Evolutionary conservation across 805 yeast genomes (phyloP), one percentile per base, ranked within the genome.

Genomic region (Yarrowia sp.): DNA sequence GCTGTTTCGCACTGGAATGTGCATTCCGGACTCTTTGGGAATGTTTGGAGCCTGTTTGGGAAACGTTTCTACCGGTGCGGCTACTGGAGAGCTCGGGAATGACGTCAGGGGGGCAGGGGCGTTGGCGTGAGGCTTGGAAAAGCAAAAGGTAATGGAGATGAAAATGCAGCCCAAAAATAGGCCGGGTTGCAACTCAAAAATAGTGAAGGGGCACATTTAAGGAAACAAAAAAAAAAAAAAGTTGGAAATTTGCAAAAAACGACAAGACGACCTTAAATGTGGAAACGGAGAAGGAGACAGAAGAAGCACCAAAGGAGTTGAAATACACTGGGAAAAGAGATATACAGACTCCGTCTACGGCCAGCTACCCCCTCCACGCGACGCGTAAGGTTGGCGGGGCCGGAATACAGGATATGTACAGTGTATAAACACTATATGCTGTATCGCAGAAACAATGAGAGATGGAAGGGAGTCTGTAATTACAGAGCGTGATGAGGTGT

Each of bases 361-460:
- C 56, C 17, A 9, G 38, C 40, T 36, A 24, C 30, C 30, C 30
- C 30, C 44, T 8, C 14, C 20, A 55, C 61, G 61, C 61, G 61
- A 58, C 64, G 64, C 64, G 64, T 58, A 58, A 42, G 49, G 49
- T 58, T 58, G 64, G 64, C 61, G 46, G 61, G 60, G 60, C 64
- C 7, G 19, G 46, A 40, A 39, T 39, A 39, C 63, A 30, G 13
- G 63, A 39, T 55, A 55, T 55, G 47, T 58, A 58, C 64, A 58
- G 64, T 58, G 64, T 58, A 9, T 12, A 39, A 55, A 55, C 61
- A 55, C 46, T 38, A 53, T 53, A 53, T 38, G 44, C 44, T 39
- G 61, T 39, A 39, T 40, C 20, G 46, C 61, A 20, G 44, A 55
- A 55, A 52, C 61, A 55, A 55, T 55, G 61, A 24, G 46, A 39